These are phyloP conservation scores for Cyclotella kingstonii DNA, from an alignment of 108 stramenopile genomes.

Conservation along the genomic window DNA sequence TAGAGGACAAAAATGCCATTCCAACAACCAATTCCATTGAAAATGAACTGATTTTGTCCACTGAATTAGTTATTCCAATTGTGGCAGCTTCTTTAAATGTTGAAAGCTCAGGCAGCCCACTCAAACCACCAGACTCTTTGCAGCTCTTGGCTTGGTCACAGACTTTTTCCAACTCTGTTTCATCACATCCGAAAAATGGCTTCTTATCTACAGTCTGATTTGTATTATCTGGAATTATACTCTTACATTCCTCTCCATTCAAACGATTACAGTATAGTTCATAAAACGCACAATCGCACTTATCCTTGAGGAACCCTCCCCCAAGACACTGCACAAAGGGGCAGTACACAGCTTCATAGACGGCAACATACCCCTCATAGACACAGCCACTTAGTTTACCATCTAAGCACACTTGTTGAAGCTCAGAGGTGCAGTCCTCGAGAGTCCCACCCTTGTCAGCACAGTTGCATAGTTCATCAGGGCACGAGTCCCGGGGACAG, in stretches of 20 bases:
- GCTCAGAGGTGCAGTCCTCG: slow-evolving; percentile 33
- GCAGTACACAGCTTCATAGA: slow-evolving; percentile 36
- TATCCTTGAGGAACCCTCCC: slow-evolving; percentile 35
- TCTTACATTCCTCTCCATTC: slow-evolving; percentile 17
- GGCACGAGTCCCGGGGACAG: slow-evolving; percentile 42
- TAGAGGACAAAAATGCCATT: too few relatives aligned
- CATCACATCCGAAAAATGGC: slow-evolving; percentile 47
- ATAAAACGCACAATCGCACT: slow-evolving; percentile 49
- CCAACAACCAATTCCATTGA: too few relatives aligned
- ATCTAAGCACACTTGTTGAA: slow-evolving; percentile 29
- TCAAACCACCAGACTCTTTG: slow-evolving; percentile 36
- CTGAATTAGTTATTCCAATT: too few relatives aligned
- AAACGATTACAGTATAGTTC: slow-evolving; percentile 31
- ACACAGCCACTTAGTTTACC: slow-evolving; percentile 38
- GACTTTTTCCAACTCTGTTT: slow-evolving; percentile 20
- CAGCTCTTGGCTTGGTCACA: slow-evolving; percentile 37
- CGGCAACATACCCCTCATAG: slow-evolving; percentile 31
- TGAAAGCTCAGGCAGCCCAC: slow-evolving; percentile 38
- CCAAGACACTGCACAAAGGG: slow-evolving; percentile 34
- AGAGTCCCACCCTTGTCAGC: slow-evolving; percentile 38
- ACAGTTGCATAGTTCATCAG: slow-evolving; percentile 41
- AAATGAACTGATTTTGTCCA: too few relatives aligned
- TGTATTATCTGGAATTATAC: background rate
- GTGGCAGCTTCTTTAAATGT: too few relatives aligned
- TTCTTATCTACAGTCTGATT: slow-evolving; percentile 25